phyloP scores from a whole-genome alignment of 768 basidiomycete genomes.

The Xerocomus spinulosus region DNA sequence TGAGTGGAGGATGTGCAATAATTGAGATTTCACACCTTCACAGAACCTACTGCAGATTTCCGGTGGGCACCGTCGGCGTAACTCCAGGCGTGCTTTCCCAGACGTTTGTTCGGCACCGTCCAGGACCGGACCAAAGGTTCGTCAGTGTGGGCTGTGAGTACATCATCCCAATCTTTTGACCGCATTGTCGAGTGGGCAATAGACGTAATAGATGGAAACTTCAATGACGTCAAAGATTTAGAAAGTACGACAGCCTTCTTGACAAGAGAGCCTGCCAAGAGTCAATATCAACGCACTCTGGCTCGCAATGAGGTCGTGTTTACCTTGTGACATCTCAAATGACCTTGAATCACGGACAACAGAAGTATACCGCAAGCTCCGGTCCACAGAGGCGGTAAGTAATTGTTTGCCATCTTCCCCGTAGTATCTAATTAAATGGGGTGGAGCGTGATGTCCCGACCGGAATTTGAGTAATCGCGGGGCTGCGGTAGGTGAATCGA shows the following conservation, averaged over 20 bases:
- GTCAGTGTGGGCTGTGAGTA: conserved; percentile 84
- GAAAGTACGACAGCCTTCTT: conserved; percentile 78
- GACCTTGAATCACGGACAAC: conserved; percentile 94
- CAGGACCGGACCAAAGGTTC: conserved; percentile 83
- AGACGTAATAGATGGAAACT: conserved; percentile 75
- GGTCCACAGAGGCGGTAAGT: conserved; percentile 83
- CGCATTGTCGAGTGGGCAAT: conserved; percentile 76
- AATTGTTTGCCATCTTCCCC: conserved; percentile 97
- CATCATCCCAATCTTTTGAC: conserved; percentile 96
- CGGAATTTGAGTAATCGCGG: conserved; percentile 89
- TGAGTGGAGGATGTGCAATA: background rate
- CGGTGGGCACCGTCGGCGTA: conserved; percentile 47
- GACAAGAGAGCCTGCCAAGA: conserved; percentile 63
- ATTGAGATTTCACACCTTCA: conserved; percentile 52
- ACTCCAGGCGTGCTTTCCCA: conserved; percentile 72
- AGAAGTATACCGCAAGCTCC: conserved; percentile 83
- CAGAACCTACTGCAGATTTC: conserved; percentile 53
- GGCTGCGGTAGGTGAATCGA: conserved; percentile 83
- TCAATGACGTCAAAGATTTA: conserved; percentile 75
- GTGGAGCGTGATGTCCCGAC: conserved; percentile 88
- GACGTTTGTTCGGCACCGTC: conserved; percentile 75
- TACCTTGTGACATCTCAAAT: conserved; percentile 92
- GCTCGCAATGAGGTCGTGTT: conserved; percentile 2
- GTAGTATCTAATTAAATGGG: conserved; percentile 90
- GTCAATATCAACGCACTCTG: conserved; percentile 1